Evolutionary conservation across 345 rosid genomes (phyloP).

Genomic region (Psidium friedrichsthalianum): DNA sequence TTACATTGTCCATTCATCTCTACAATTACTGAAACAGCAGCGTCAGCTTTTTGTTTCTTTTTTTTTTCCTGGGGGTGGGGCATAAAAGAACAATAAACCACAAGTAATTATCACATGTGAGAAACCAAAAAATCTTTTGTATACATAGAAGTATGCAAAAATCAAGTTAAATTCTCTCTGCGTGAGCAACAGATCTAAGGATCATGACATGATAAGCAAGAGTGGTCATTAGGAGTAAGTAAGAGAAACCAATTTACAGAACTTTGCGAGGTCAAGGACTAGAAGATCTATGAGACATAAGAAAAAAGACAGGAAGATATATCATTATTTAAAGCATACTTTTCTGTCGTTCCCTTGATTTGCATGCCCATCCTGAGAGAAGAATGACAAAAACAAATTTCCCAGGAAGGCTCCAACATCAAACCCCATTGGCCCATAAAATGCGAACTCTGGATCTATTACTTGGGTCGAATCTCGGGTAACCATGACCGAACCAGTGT

Average conservation of each 20-base stretch:
- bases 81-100: background rate
- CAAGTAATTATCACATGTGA: background rate
- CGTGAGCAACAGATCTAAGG: background rate
- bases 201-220: background rate
- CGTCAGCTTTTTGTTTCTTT: background rate
- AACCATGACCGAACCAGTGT: conserved; percentile 91
- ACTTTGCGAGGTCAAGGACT: background rate
- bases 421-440: conserved; percentile 90
- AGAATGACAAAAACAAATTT: conserved; percentile 79
- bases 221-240: background rate
- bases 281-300: background rate
- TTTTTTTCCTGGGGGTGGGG: background rate
- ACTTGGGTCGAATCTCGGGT: conserved; percentile 78
- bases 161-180: background rate
- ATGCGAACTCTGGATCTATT: conserved; percentile 89
- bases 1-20: background rate
- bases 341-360: conserved; percentile 50
- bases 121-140: background rate
- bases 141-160: background rate
- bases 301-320: background rate
- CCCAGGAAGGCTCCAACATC: conserved; percentile 91
- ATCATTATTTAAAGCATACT: conserved; percentile 14
- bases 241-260: background rate
- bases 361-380: conserved; percentile 89
- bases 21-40: background rate